Base-by-base conservation (phyloP, 331 rosid genomes). In the Prunus yedoensis region DNA sequence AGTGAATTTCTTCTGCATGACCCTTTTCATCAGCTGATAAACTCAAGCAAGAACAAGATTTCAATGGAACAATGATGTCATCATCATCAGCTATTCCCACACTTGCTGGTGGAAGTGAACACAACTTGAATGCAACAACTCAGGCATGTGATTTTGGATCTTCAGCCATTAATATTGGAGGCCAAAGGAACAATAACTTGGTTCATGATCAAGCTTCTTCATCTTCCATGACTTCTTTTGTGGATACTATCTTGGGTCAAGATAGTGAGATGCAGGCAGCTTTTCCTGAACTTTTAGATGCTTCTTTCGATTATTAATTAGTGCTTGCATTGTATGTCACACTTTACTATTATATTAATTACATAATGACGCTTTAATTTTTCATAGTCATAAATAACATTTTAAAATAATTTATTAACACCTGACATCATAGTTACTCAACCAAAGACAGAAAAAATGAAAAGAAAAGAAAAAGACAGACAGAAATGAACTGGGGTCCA, bases 251-350 rank as follows among this genome's bases (percentile, higher is more conserved):
- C 82, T 81, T 94, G 91, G 91, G 86, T 52, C 89, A 77, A 54
- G 97, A 94, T 52, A 86, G 76, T 82, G 93, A 94, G 71, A 89
- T 94, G 45, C 78, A 82, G 74, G 87, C 88, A 11, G 84, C 87
- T 45, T 91, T 94, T 73, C 98, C 98, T 12, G 88, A 89, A 50
- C 61, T 94, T 52, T 85, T 89, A 67, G 95, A 89, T 75, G 92
- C 51, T 53, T 83, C 89, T 85, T 87, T 85, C 74, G 95, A 88
- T 65, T 68, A 81, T 58, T 91, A 74, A 73, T 87, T 49, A 30
- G 43, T 76, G 30, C 7, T 70, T 64, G 21, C 18, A 9, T n/a
- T 21, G 38, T 17, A 17, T 18, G 38, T 50, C 46, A 27, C 54
- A 28, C 15, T 25, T 52, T 12, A 2, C 30, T 27, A 3, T 51